Percentiles rank a stretch among this genome's conserved stretches.
These are phyloP conservation scores for Inonotus obliquus DNA, from an alignment of 1,284 basidiomycete species.

Conservation along the genomic window DNA sequence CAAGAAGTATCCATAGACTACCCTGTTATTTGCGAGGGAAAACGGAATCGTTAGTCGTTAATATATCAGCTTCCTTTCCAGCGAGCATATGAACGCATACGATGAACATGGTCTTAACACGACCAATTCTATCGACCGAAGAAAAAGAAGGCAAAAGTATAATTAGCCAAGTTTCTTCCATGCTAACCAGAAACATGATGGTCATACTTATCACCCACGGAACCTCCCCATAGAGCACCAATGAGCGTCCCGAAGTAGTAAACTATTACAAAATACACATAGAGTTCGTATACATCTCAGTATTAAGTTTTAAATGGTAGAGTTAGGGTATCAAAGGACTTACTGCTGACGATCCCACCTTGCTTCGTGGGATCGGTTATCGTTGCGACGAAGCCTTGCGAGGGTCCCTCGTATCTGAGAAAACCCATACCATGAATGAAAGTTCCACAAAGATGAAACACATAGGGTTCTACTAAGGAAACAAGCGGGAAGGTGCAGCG, in stretches of 20 bases:
- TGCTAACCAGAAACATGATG: neutral
- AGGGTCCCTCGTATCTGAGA: conserved; percentile 35
- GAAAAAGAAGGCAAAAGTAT: conserved; percentile 17
- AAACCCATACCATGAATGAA: conserved; percentile 4
- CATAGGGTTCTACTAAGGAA: neutral
- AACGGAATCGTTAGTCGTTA: neutral
- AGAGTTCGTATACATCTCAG: neutral
- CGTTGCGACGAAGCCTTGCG: conserved; percentile 42
- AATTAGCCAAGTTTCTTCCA: neutral
- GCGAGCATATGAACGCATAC: conserved; percentile 20
- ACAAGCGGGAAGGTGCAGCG: neutral
- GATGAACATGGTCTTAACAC: conserved; percentile 41
- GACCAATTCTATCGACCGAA: conserved; percentile 37
- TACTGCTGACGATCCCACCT: conserved; percentile 47
- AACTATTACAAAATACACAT: conserved; percentile 22
- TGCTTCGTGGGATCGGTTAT: conserved; percentile 47
- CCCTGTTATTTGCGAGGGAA: conserved; percentile 2
- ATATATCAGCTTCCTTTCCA: neutral
- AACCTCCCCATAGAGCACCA: conserved; percentile 45
- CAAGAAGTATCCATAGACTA: conserved; percentile 38
- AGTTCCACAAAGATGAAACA: neutral
- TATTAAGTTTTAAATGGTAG: conserved; percentile 7
- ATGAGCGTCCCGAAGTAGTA: conserved; percentile 47
- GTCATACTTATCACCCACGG: conserved; percentile 34
- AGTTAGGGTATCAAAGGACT: conserved; percentile 18